Base-by-base conservation (phyloP, 1,284 basidiomycete genomes). In the Austroboletus novae-zelandiae region DNA sequence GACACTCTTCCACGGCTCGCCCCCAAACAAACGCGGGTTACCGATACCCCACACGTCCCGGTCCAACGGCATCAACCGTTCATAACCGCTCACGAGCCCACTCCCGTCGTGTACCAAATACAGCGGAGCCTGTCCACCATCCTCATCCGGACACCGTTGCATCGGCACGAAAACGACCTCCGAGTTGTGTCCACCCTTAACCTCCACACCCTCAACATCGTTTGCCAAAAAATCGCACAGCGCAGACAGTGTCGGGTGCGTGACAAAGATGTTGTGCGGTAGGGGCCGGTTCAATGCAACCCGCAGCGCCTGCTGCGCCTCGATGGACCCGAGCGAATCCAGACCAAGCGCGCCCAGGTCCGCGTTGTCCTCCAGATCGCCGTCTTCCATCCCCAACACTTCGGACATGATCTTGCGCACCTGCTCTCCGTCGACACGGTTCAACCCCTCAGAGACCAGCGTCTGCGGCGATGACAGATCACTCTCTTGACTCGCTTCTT, bases 31-130 rank as follows among this genome's bases (percentile, higher is more conserved):
- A 17, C 71, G 68, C 0, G 82, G 81, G 57, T 87, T 83, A 40
- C 73, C 69, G 41, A 89, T 75, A 0, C 73, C 83, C 79, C 80
- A 87, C 1, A 88, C 68, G 29, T 71, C 60, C 40, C 84, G 74
- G 9, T 71, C 68, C 4, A 89, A 60, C 5, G 71, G 57, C 5
- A 66, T 57, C 9, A 89, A 67, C 7, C 71, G 74, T 40, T 74
- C 62, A 53, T 84, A 86, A 40, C 78, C 75, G 41, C 71, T 70
- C 8, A 77, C 67, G 14, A 84, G 61, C 0, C 86, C 86, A 55
- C 82, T 84, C 5, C 87, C 86, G 56, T 89, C 87, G 57, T 89
- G 85, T 13, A 89, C 71, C 18, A 89, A 73, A 51, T 86, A 76
- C 5, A 89, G 69, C 6, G 83, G 83, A 0, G 65, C 50, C 0